Evolutionary conservation across 257 asterid species (phyloP).

Genomic region (Paraleonurus japonicus): DNA sequence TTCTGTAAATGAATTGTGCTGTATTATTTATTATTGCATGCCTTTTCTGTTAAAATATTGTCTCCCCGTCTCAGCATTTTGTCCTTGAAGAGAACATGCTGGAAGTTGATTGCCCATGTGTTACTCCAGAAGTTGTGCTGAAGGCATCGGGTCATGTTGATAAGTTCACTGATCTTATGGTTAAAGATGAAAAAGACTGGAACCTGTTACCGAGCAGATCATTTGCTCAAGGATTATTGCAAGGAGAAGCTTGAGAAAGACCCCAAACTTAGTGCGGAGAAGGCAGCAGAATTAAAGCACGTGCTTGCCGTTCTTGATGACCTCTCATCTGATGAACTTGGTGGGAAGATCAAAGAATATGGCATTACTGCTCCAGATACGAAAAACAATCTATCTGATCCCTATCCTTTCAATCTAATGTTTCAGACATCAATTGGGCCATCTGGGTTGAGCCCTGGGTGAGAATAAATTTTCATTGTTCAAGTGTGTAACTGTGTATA

Average conservation of each 20-base stretch:
- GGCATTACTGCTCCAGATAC: conserved; percentile 82
- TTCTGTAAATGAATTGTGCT: background rate
- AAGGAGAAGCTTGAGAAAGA: conserved; percentile 80
- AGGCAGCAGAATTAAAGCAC: conserved; percentile 50
- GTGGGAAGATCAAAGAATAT: conserved; percentile 67
- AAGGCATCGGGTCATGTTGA: conserved; percentile 91
- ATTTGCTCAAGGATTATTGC: conserved; percentile 70
- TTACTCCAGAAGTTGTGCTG: conserved; percentile 75
- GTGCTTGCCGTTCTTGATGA: conserved; percentile 77
- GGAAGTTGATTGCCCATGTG: conserved; percentile 87
- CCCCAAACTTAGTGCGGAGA: conserved; percentile 42
- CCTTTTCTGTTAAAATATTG: background rate
- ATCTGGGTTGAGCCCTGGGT: conserved; percentile 71
- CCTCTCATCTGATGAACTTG: conserved; percentile 63
- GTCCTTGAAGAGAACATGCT: conserved; percentile 76
- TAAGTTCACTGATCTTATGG: conserved; percentile 89
- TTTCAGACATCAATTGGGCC: conserved; percentile 81
- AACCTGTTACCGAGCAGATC: conserved; percentile 71
- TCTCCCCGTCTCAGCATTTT: conserved; percentile 59
- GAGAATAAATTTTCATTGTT: conserved; percentile 26
- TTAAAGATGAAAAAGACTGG: conserved; percentile 74
- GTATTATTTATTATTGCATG: background rate
- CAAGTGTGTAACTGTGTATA: background rate
- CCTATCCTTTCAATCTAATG: conserved; percentile 81
- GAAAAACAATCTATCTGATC: conserved; percentile 67